Evolutionary conservation across 129 eudicot species (phyloP), one percentile per base, ranked within the genome.

Genomic region (Scalesia atractyloides): DNA sequence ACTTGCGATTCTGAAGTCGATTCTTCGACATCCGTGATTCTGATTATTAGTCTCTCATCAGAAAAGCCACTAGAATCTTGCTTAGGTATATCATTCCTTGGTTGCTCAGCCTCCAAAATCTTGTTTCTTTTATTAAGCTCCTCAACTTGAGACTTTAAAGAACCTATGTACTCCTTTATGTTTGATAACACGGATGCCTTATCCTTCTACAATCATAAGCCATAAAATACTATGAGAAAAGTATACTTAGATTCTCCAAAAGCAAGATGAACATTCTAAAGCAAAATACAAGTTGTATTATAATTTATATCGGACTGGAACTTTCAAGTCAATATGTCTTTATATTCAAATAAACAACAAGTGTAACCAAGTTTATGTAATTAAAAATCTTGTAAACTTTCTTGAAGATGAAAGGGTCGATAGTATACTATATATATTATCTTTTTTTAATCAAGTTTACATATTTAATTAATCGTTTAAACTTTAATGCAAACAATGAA

Each of bases 181-280:
- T 76, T 79, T 36, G 69, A 61, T 9, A 94, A 81, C 50, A 94
- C 96, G 1, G 98, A 76, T 64, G 96, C 93, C 61, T 90, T 94
- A 61, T 87, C 97, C 70, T 83, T 94, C 98, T 94, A 75, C 39
- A 64, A 39, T 56, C 60, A 71, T 14, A 12, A 50, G 10, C 20
- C 57, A 49, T 8, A 9, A 36, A 50, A 50, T 15, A 50, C 2
- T 15, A 17, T 3, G 5, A 50, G 5, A 50, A 15, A 50, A 50
- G 15, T 5, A 41, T 41, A 41, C 16, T n/a, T n/a, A 50, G 3
- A 50, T n/a, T 7, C 17, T 56, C 13, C 9, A 11, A 56, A 56
- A 19, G 34, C 34, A 56, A 19, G 15, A 20, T 56, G 15, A 56
- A 56, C 62, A 56, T 19, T 16, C 24, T 56, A 56, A 56, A 56